Percentiles rank a stretch among this genome's conserved stretches.
Conservation (phyloP, 768 basidiomycete genomes). For the Psilocybe azurescens region DNA sequence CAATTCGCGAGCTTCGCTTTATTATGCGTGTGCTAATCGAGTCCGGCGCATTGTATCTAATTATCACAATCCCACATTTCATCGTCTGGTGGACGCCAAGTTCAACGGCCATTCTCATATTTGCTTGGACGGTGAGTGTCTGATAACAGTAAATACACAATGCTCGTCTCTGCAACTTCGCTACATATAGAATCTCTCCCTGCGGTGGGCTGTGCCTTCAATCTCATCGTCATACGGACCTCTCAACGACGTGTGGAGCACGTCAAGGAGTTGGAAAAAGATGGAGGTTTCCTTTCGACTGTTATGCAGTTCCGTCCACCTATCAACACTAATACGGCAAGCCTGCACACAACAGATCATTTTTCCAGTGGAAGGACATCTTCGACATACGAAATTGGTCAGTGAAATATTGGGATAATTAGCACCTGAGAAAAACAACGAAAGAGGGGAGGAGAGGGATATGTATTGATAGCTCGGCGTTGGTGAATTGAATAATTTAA, state of each 20-base stretch:
- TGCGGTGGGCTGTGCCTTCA: slow-evolving; percentile 13
- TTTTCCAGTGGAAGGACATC: background rate
- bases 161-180: background rate
- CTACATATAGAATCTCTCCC: slow-evolving; percentile 10
- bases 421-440: too few species aligned
- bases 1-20: slow-evolving; percentile 12
- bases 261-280: background rate
- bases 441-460: too few species aligned
- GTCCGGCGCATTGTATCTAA: slow-evolving; percentile 15
- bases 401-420: too few species aligned
- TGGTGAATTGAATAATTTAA: too few species aligned
- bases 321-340: background rate
- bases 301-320: background rate
- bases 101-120: slow-evolving; percentile 8
- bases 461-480: too few species aligned
- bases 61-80: slow-evolving; percentile 15
- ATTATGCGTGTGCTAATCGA: slow-evolving; percentile 17
- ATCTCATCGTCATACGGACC: slow-evolving; percentile 17
- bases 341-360: too few species aligned
- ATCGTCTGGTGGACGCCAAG: slow-evolving; percentile 18
- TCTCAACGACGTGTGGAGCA: slow-evolving; percentile 10
- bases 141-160: background rate
- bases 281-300: slow-evolving; percentile 1
- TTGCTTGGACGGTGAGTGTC: slow-evolving; percentile 10
- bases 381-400: too few species aligned